A percentile compares a stretch with the other conserved stretches of the same genome.
Evolutionary conservation across 805 yeast species (phyloP).

Genomic region (Helenozyma baotianmanensis): DNA sequence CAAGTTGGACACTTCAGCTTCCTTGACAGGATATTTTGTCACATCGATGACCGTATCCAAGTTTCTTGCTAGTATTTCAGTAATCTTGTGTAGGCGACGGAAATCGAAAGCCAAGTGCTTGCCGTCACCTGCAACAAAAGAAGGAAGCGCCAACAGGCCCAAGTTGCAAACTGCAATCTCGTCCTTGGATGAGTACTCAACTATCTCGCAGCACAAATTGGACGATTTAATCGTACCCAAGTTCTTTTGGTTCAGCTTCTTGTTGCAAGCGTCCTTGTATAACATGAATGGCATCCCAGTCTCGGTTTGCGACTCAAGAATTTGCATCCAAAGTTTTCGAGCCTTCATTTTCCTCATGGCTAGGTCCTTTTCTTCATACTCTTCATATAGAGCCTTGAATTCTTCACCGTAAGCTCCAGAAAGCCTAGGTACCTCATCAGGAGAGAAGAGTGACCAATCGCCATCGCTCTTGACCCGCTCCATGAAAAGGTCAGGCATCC

Average conservation of each 20-base stretch:
- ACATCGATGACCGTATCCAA: conserved; percentile 81
- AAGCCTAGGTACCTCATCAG: conserved; percentile 83
- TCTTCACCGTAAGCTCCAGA: conserved; percentile 81
- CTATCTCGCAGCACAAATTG: conserved; percentile 89
- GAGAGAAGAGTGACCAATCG: conserved; percentile 89
- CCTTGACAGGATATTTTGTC: conserved; percentile 77
- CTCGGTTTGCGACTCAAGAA: conserved; percentile 88
- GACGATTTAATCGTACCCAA: conserved; percentile 91
- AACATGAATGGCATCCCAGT: conserved; percentile 95
- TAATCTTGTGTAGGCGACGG: conserved; percentile 64
- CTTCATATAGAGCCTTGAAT: conserved; percentile 64
- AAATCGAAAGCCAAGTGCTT: conserved; percentile 61
- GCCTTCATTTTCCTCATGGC: conserved; percentile 62
- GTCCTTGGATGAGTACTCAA: conserved; percentile 86
- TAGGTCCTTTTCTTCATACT: conserved; percentile 70
- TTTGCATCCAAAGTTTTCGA: conserved; percentile 86
- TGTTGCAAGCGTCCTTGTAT: conserved; percentile 88
- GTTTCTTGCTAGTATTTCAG: conserved; percentile 75
- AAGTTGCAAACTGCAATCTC: conserved; percentile 95
- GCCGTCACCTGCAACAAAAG: conserved; percentile 45
- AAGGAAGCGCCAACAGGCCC: conserved; percentile 86
- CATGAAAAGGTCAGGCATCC: conserved; percentile 97
- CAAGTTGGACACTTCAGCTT: conserved; percentile 70
- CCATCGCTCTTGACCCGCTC: conserved; percentile 71
- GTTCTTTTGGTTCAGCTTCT: conserved; percentile 85